Conservation (phyloP, 805 yeast species). For the Saccharomycopsis sp. region DNA sequence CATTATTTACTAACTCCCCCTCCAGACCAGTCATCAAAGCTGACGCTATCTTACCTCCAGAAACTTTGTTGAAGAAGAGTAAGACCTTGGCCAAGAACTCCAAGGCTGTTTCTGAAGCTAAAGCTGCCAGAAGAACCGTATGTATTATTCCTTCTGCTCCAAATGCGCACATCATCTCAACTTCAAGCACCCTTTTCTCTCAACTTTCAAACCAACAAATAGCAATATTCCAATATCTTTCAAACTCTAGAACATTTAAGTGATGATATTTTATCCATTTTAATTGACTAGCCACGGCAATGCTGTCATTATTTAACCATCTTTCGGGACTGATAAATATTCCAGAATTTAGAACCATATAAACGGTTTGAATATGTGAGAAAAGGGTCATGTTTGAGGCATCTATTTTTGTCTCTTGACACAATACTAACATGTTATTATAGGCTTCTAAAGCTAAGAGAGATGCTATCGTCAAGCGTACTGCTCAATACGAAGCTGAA, state of each 20-base stretch:
- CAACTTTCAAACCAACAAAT: neutral
- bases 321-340: slow-evolving; percentile 60
- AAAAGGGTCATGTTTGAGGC: neutral
- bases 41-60: slow-evolving; percentile 48
- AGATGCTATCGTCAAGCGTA: slow-evolving; percentile 81
- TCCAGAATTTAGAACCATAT: neutral
- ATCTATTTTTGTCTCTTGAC: slow-evolving; percentile 1
- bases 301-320: slow-evolving; percentile 73
- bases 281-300: slow-evolving; percentile 62
- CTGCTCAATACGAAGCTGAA: slow-evolving; percentile 94
- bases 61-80: slow-evolving; percentile 77
- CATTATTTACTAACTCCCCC: slow-evolving; percentile 3
- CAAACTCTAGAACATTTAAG: slow-evolving; percentile 36
- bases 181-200: neutral
- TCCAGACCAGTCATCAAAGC: slow-evolving; percentile 31
- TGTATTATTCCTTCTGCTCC: slow-evolving; percentile 35
- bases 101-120: slow-evolving; percentile 74
- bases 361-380: neutral
- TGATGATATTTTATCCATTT: slow-evolving; percentile 32
- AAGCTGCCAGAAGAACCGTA: slow-evolving; percentile 74
- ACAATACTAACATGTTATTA: slow-evolving; percentile 20
- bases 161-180: neutral
- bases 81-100: slow-evolving; percentile 72
- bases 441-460: slow-evolving; percentile 49
- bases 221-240: slow-evolving; percentile 2